Evolutionary conservation across 116 monocot species (phyloP).

Genomic region (Zostera marina): DNA sequence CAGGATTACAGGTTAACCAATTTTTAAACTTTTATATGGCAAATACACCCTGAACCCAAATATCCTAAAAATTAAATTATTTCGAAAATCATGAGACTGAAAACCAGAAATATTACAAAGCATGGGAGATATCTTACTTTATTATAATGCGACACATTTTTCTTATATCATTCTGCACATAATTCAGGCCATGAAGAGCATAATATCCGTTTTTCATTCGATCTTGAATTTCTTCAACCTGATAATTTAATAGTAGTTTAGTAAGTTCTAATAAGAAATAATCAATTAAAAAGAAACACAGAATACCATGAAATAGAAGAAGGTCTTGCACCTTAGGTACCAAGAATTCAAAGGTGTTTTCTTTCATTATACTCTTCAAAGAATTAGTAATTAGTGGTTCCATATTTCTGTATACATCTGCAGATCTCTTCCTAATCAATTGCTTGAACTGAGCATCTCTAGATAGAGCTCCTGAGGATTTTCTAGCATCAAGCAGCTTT

Average conservation of each 20-base stretch:
- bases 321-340: slow-evolving; percentile 43
- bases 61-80: too few species aligned
- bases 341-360: slow-evolving; percentile 61
- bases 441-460: slow-evolving; percentile 82
- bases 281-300: neutral
- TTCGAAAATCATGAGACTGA: too few species aligned
- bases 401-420: slow-evolving; percentile 65
- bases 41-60: too few species aligned
- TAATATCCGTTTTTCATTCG: slow-evolving; percentile 88
- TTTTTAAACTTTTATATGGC: neutral
- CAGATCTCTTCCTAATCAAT: slow-evolving; percentile 69
- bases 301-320: neutral
- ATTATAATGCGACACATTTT: slow-evolving; percentile 83
- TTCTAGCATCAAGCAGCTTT: slow-evolving; percentile 59
- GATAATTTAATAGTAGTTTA: slow-evolving; percentile 4
- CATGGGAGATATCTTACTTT: slow-evolving; percentile 38
- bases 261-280: too few species aligned
- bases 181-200: slow-evolving; percentile 67
- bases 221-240: slow-evolving; percentile 90
- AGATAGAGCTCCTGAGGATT: slow-evolving; percentile 53
- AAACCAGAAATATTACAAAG: neutral
- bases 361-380: slow-evolving; percentile 88
- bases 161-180: slow-evolving; percentile 79
- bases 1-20: neutral
- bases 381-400: slow-evolving; percentile 49